Conservation (phyloP, 139 green algal species). For the Zygnema cylindricum region DNA sequence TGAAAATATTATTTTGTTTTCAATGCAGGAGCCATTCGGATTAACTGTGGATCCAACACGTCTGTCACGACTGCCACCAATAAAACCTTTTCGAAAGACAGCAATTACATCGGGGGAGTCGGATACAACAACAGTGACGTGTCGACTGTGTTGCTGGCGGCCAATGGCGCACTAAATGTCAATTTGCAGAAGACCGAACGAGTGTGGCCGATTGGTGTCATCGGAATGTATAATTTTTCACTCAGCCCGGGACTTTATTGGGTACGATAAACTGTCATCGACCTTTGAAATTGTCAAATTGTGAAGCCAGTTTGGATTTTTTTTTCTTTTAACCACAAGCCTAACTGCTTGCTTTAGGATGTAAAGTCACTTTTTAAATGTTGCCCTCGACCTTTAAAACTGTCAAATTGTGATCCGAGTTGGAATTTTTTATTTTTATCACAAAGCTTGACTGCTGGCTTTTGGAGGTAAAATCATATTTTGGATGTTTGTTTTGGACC, state of each 20-base stretch:
- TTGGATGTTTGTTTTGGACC: no score
- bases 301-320: no score
- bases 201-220: not conserved
- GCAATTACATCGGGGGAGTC: not conserved
- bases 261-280: no score
- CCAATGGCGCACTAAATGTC: not conserved
- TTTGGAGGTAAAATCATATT: no score
- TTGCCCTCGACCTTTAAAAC: no score
- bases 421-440: no score
- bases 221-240: not conserved
- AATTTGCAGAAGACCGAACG: not conserved
- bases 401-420: no score
- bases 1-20: not conserved
- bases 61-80: not conserved
- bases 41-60: not conserved
- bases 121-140: not conserved
- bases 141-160: not conserved
- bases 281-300: no score
- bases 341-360: no score
- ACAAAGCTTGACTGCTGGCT: no score
- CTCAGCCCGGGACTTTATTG: conserved; percentile 19
- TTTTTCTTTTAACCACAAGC: no score
- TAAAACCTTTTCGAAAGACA: not conserved
- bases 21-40: conserved; percentile 2
- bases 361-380: no score